Evolutionary conservation across 257 asterid genomes (phyloP), one percentile per base, ranked within the genome.

Genomic region (Gentiana straminea): DNA sequence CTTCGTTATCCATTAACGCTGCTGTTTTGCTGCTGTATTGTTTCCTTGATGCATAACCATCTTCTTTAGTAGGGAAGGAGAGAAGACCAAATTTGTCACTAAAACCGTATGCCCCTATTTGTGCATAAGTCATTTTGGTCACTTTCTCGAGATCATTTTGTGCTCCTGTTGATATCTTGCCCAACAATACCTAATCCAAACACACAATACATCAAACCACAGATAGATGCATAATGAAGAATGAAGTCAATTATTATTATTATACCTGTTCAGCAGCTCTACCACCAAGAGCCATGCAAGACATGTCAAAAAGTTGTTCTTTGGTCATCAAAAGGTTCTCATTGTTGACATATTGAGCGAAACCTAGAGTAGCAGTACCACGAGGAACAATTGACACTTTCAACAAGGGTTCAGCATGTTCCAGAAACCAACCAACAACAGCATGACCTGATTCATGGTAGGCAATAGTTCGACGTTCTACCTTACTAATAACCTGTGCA

Each of bases 361-460:
- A 90, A 44, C 96, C 95, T 52, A 86, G 90, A 48, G 97, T 86
- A 64, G 94, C 94, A 57, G 91, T 82, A 43, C 97, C 97, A 68
- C 94, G 89, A 44, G 94, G 96, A 52, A 89, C 90, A 64, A 86
- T 86, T 12, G 96, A 73, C 35, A 86, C 97, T 64, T 86, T 89
- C 48, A 84, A 81, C 73, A 89, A 64, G 1, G 96, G 96, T 24
- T 86, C 94, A 12, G 94, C 90, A 55, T 89, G 84, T 71, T 89
- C 94, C 53, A 89, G 64, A 65, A 89, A 86, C 96, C 94, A 86
- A 52, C 97, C 94, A 66, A 80, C 69, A 58, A 90, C 94, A 65
- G 97, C 94, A 69, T 86, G 97, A 11, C 96, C 94, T 47, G 95
- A 78, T 79, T 89, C 95, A 62, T 86, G 97, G 75, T 84, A 86